Evolutionary conservation across 257 asterid genomes (phyloP), one percentile per base, ranked within the genome.

Genomic region (Petunia secreta): DNA sequence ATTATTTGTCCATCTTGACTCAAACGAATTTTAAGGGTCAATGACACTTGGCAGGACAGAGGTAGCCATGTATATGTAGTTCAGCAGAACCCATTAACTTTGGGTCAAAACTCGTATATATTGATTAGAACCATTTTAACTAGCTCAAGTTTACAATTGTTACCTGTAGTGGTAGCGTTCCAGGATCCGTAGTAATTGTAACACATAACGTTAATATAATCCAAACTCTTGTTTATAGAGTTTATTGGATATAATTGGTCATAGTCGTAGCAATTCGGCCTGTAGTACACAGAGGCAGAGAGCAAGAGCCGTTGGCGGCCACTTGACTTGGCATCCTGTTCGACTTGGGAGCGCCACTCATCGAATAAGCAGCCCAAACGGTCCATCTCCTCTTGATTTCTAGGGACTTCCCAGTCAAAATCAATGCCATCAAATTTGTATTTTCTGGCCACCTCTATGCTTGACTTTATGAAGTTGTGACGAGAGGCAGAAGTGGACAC

Each of bases 371-470:
- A 8, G 0, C 83, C 89, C 2, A 90, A 84, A 34, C 90, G 83
- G 5, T 69, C 82, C 98, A 93, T 93, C 66, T 93, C 96, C 10
- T 15, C 73, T 0, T 87, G 40, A 25, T 60, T 83, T 40, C 85
- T 66, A 1, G 98, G 98, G 39, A 41, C 86, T 82, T 94, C 96
- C 93, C 96, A 94, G 59, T 94, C 97, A 2, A 94, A 83, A 80
- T 94, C 98, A 8, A 91, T 74, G 43, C 98, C 98, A 4, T 92
- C 90, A 25, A 91, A 93, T 57, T 92, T 91, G 62, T 65, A 90
- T 54, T 80, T 83, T 46, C 97, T 73, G 0, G 97, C 98, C 1
- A 87, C 91, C 8, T 86, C 80, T 13, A 93, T 89, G 88, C 86
- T 91, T 0, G 96, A 89, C 3, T 36, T 73, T 60, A 93, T 86